These are phyloP conservation scores for Chondrus crispus DNA, from an alignment of 23 red algal species.

Conservation along the genomic window DNA sequence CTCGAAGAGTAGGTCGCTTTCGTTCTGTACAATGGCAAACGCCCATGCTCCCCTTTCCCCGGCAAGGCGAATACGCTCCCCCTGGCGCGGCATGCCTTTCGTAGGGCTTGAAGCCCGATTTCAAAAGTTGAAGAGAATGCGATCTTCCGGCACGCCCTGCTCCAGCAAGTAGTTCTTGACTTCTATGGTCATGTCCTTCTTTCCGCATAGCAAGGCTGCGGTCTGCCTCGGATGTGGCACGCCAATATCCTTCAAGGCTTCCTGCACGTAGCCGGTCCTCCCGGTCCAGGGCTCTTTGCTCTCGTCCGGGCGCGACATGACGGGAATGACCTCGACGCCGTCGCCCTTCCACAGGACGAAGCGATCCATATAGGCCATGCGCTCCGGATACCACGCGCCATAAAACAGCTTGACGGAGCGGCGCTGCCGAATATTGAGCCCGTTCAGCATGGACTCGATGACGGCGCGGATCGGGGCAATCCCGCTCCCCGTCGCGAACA, in stretches of 20 bases:
- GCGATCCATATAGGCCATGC: conserved; percentile 79
- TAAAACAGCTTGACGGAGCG: conserved; percentile 82
- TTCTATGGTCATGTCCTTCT: conserved; percentile 67
- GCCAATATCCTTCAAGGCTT: conserved; percentile 69
- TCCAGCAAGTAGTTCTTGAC: conserved; percentile 21
- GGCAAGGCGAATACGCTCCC: no score
- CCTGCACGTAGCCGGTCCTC: conserved; percentile 76
- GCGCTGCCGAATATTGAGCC: background rate
- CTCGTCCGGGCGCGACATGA: conserved; percentile 64
- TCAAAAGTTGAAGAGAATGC: conserved; percentile 88
- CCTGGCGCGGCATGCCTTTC: no score
- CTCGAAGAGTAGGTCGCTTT: no score
- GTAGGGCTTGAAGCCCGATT: background rate
- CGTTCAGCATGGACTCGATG: conserved; percentile 79
- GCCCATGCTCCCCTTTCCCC: no score
- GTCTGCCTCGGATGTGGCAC: conserved; percentile 59
- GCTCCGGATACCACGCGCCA: conserved; percentile 55
- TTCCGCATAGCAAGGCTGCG: conserved; percentile 72
- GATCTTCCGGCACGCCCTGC: conserved; percentile 56
- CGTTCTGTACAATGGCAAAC: no score
- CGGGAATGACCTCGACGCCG: conserved; percentile 82
- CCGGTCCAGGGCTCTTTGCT: conserved; percentile 58
- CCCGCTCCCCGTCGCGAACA: conserved; percentile 84
- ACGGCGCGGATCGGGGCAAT: conserved; percentile 92
- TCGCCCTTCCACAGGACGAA: conserved; percentile 74